Evolutionary conservation across 768 basidiomycete genomes (phyloP), one percentile per base, ranked within the genome.

Genomic region (Clitopilus passeckerianus): DNA sequence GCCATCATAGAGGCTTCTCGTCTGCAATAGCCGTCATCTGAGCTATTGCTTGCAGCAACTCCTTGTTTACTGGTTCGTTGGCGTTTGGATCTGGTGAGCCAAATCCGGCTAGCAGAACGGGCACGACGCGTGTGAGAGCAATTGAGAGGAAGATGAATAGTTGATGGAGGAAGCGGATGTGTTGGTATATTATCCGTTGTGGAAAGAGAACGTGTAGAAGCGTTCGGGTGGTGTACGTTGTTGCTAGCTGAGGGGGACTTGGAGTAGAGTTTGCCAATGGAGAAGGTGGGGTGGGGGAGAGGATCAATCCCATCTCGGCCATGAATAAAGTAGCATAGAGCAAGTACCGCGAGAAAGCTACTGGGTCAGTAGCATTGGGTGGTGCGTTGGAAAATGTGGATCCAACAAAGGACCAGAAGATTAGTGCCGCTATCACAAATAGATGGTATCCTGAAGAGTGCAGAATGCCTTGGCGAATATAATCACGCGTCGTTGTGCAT

Each of bases 161-260:
- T 62, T 91, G 86, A 65, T 91, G 92, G 37, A 94, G 75, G 70
- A 93, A 83, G 35, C 82, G 73, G 60, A 91, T 80, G 71, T 94
- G 89, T 67, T 95, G 91, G 68, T 86, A 89, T 1, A 83, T 79
- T 1, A 89, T 82, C 12, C 90, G 82, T 6, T 76, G 73, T 0
- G 90, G 91, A 72, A 90, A 87, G 30, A 85, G 66, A 57, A 27
- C 63, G 56, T 57, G 71, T 24, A 53, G 64, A 55, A 58, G 53
- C 1, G 63, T 64, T 58, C 34, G 66, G 35, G 67, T 68, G 57
- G 68, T 69, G 67, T 63, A 74, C 58, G 57, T 70, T 57, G 61
- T 60, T n/a, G 54, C 5, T 12, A 66, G 50, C 65, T 66, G 59
- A 64, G 67, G 56, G 62, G 64, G 34, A 54, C 37, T 41, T 30